Base-by-base conservation (phyloP, 2,329 filamentous ascomycete species). In the Penicillium olsonii region DNA sequence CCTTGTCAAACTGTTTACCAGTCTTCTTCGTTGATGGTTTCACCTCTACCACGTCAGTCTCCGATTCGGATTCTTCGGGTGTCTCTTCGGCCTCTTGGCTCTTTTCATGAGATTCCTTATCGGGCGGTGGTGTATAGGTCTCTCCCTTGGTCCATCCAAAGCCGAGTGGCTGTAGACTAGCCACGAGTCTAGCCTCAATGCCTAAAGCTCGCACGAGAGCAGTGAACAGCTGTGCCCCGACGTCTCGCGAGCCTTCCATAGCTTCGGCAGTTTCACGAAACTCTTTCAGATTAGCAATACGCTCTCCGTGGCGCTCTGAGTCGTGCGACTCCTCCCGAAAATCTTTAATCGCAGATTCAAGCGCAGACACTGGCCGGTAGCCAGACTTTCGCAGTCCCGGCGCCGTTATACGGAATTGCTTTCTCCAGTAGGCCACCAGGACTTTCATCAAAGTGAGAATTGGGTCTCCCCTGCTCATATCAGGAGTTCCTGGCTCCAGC, bases 71-170 rank as follows among this genome's bases (percentile, higher is more conserved):
- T 18, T 52, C 48, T 19, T 55, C 57, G 12, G 54, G 38, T 8
- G 55, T 53, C 17, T 39, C 33, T 39, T 54, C 17, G 14, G 37
- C 35, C 8, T 47, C 34, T 4, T 41, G 6, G 9, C 43, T 26
- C 43, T 53, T 42, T 26, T 45, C 11, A 20, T 60, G 46, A 6
- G 48, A 20, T 40, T 57, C 55, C 19, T 59, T 44, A 29, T 65
- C 68, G 8, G 76, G 27, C 11, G 52, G 63, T 14, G 52, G 63
- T 11, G 83, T 82, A 5, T 87, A 89, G 43, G 94, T 88, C 69
- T 99, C 94, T 10, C 80, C 73, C 68, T 92, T 95, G 53, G 84
- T 95, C 85, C 90, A 97, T 2, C 91, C 91, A 68, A 95, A 96
- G 0, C 94, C 94, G 18, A 90, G 73, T 1, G 91, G 87, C 65